phyloP scores from a whole-genome alignment of 1,284 basidiomycete genomes.

The Fistulinella cinereoalba region DNA sequence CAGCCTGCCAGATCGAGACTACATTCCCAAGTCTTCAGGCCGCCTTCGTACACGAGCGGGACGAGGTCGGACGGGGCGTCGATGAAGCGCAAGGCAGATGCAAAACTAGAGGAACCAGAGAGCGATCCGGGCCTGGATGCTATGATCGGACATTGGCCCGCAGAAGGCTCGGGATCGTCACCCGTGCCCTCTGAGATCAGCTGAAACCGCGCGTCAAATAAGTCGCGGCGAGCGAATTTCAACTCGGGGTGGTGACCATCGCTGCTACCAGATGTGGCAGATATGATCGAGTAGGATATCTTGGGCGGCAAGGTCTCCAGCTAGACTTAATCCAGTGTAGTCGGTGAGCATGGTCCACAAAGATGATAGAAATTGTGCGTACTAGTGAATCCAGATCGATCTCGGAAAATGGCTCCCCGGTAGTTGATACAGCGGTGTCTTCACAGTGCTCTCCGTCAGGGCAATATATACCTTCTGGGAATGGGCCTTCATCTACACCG shows the following conservation, averaged over 20 bases:
- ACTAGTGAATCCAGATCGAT: slow-evolving; percentile 37
- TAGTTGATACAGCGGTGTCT: slow-evolving; percentile 6
- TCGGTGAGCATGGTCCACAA: background rate
- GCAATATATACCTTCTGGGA: slow-evolving; percentile 1
- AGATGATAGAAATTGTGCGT: slow-evolving; percentile 15
- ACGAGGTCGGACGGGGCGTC: slow-evolving; percentile 88
- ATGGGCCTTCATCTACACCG: slow-evolving; percentile 35
- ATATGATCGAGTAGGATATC: slow-evolving; percentile 62
- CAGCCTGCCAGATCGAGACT: slow-evolving; percentile 81
- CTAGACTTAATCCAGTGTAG: slow-evolving; percentile 36
- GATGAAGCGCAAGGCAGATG: slow-evolving; percentile 54
- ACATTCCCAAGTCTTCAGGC: slow-evolving; percentile 98
- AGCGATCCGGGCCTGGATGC: slow-evolving; percentile 5
- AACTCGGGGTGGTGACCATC: slow-evolving; percentile 22
- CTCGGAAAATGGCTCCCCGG: slow-evolving; percentile 30
- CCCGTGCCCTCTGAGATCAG: slow-evolving; percentile 57
- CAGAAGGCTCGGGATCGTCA: no score
- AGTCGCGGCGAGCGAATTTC: slow-evolving; percentile 72
- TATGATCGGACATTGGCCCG: no score
- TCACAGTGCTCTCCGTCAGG: background rate
- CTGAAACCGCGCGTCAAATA: slow-evolving; percentile 95
- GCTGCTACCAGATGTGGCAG: slow-evolving; percentile 33
- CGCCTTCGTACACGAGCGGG: slow-evolving; percentile 93
- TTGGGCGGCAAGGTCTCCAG: slow-evolving; percentile 50
- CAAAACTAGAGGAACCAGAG: slow-evolving; percentile 4